These are phyloP conservation scores for Rhizophora mangle DNA, from an alignment of 345 rosid genomes.

Conservation along the genomic window DNA sequence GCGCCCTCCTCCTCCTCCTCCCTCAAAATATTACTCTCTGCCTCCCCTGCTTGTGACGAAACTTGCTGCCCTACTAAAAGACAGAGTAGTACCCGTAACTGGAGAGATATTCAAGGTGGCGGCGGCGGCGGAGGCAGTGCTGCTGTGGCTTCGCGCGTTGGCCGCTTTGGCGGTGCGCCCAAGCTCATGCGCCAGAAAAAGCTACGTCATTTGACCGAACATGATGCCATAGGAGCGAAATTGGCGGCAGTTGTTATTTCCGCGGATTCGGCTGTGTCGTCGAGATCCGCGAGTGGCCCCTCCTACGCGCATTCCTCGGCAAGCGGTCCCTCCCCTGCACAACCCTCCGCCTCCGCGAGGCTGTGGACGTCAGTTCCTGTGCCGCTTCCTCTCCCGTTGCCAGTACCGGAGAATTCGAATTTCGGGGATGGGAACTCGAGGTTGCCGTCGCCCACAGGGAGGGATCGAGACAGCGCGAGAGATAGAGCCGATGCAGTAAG, in stretches of 20 bases:
- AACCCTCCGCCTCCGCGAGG: conserved; percentile 13
- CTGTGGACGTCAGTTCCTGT: conserved; percentile 28
- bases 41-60: neutral
- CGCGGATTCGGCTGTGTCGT: conserved; percentile 14
- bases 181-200: conserved; percentile 57
- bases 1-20: conserved; percentile 26
- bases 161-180: conserved; percentile 24
- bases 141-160: too few species aligned
- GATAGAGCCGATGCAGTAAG: conserved; percentile 26
- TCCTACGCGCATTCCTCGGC: conserved; percentile 12
- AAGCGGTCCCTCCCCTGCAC: conserved; percentile 14
- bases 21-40: conserved; percentile 6
- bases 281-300: conserved; percentile 31
- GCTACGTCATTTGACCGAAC: conserved; percentile 51
- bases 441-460: conserved; percentile 36
- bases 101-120: neutral
- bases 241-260: neutral
- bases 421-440: conserved; percentile 35
- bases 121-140: neutral
- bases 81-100: neutral
- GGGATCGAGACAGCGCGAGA: conserved; percentile 30
- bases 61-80: neutral
- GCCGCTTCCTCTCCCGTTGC: conserved; percentile 63
- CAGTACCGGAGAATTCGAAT: conserved; percentile 34
- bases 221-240: conserved; percentile 31